phyloP scores from a whole-genome alignment of 2,329 filamentous ascomycete genomes.

The Coniella vitis region DNA sequence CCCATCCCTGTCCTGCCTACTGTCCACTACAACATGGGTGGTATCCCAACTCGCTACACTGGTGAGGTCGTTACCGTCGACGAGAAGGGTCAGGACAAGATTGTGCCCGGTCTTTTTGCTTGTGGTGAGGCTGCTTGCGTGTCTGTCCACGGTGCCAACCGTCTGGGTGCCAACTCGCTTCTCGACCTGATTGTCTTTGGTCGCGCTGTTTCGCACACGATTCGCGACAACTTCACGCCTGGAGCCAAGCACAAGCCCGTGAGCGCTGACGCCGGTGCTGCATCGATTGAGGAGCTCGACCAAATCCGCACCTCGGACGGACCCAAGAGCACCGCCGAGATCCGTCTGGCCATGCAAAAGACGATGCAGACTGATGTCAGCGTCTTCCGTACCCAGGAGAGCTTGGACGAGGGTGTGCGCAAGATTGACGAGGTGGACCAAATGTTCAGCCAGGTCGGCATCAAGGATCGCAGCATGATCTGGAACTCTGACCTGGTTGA shows the following conservation, averaged over 20 bases:
- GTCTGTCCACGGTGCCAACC: constrained; percentile 96
- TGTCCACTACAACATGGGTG: constrained; percentile 99
- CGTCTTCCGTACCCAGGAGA: constrained; percentile 93
- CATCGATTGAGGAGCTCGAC: constrained; percentile 82
- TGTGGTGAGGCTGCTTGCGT: constrained; percentile 97
- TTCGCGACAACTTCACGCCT: constrained; percentile 87
- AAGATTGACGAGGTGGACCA: constrained; percentile 81
- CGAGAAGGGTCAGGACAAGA: constrained; percentile 78
- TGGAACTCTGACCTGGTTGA: constrained; percentile 98
- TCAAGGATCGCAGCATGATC: constrained; percentile 99
- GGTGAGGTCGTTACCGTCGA: constrained; percentile 92
- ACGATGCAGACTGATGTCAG: constrained; percentile 96
- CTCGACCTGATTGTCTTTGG: constrained; percentile 97
- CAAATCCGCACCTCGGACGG: constrained; percentile 77
- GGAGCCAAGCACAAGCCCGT: constrained; percentile 74
- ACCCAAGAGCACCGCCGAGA: constrained; percentile 79
- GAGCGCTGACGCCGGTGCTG: constrained; percentile 77
- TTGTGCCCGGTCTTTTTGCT: constrained; percentile 91
- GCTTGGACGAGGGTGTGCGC: constrained; percentile 84
- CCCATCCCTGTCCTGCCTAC: constrained; percentile 94
- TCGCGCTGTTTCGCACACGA: constrained; percentile 93
- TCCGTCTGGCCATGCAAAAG: constrained; percentile 92
- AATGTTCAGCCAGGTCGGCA: constrained; percentile 75
- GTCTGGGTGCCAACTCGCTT: constrained; percentile 95
- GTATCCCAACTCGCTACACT: constrained; percentile 95